Percentiles rank a stretch among this genome's conserved stretches.
These are phyloP conservation scores for Sclerotiophoma versabilis DNA, from an alignment of 2,329 filamentous ascomycete species.

Conservation along the genomic window DNA sequence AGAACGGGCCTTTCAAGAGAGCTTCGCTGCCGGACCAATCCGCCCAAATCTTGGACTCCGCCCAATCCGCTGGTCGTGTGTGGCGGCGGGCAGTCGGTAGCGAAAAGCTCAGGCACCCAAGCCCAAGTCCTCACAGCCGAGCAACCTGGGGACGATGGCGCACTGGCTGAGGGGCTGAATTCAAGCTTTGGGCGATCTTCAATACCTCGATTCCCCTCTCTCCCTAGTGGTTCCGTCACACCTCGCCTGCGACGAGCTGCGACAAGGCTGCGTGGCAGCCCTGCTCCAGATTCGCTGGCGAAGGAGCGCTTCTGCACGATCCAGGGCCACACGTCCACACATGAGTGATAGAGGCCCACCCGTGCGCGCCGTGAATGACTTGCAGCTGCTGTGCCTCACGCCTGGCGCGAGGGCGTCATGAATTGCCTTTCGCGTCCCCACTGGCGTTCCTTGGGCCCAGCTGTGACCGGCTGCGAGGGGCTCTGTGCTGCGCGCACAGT, in stretches of 20 bases:
- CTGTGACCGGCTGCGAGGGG: slow-evolving; percentile 8
- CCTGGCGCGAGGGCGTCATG: slow-evolving; percentile 9
- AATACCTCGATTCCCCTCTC: slow-evolving; percentile 22
- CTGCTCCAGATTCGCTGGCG: slow-evolving; percentile 20
- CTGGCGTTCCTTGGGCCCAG: slow-evolving; percentile 5
- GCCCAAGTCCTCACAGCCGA: slow-evolving; percentile 13
- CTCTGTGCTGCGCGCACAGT: slow-evolving; percentile 10
- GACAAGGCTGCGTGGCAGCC: slow-evolving; percentile 38
- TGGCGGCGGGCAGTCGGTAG: slow-evolving; percentile 34
- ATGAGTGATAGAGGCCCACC: slow-evolving; percentile 22
- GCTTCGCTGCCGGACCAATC: slow-evolving; percentile 31
- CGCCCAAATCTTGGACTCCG: slow-evolving; percentile 25
- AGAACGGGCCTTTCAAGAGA: slow-evolving; percentile 32
- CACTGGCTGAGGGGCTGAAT: slow-evolving; percentile 31
- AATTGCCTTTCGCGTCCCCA: slow-evolving; percentile 9
- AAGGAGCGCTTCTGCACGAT: slow-evolving; percentile 30
- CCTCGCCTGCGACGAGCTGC: slow-evolving; percentile 29
- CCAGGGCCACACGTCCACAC: slow-evolving; percentile 20
- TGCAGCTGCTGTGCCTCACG: slow-evolving; percentile 21
- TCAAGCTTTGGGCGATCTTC: slow-evolving; percentile 47
- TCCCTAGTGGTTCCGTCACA: slow-evolving; percentile 34
- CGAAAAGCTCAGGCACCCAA: slow-evolving; percentile 21
- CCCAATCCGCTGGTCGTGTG: slow-evolving; percentile 35
- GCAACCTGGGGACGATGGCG: slow-evolving; percentile 27
- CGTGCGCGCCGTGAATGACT: slow-evolving; percentile 18